These are phyloP conservation scores for Geosiphon pyriformis DNA, from an alignment of 192 early-diverging fungal genomes.

Conservation along the genomic window DNA sequence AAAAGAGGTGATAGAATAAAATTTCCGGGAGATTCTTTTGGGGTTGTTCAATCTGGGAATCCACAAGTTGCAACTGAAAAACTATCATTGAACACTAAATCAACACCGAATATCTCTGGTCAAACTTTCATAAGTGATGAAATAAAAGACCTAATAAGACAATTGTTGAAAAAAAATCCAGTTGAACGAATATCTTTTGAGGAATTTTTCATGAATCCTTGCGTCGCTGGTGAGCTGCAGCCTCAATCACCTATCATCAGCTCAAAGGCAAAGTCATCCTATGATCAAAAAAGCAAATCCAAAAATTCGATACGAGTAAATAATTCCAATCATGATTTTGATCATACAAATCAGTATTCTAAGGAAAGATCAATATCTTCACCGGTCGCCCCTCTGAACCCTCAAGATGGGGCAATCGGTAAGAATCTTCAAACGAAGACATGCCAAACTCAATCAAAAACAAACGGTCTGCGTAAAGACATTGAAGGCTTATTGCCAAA, in stretches of 20 bases:
- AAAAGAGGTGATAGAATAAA: conserved; percentile 72
- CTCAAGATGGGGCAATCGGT: background rate
- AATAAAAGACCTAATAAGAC: conserved; percentile 75
- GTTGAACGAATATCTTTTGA: conserved; percentile 88
- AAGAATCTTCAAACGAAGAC: background rate
- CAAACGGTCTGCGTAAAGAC: background rate
- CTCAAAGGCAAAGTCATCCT: conserved; percentile 8
- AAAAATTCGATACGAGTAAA: background rate
- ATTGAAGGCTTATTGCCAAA: conserved; percentile 3
- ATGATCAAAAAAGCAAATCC: conserved; percentile 2
- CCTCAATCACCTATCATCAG: conserved; percentile 25
- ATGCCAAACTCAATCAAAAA: background rate
- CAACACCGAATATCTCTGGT: conserved; percentile 5
- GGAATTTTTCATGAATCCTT: conserved; percentile 87
- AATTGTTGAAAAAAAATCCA: conserved; percentile 81
- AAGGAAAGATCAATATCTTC: conserved; percentile 22
- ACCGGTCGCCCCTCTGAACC: background rate
- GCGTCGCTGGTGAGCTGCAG: conserved; percentile 37
- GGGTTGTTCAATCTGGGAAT: conserved; percentile 13
- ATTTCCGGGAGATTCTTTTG: conserved; percentile 69
- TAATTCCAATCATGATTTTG: conserved; percentile 15
- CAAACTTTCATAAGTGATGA: conserved; percentile 53
- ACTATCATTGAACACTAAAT: conserved; percentile 3
- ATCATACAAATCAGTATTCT: background rate
- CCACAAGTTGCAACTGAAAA: conserved; percentile 22